Conservation (phyloP, 345 rosid genomes). For the Raphanus sativus region DNA sequence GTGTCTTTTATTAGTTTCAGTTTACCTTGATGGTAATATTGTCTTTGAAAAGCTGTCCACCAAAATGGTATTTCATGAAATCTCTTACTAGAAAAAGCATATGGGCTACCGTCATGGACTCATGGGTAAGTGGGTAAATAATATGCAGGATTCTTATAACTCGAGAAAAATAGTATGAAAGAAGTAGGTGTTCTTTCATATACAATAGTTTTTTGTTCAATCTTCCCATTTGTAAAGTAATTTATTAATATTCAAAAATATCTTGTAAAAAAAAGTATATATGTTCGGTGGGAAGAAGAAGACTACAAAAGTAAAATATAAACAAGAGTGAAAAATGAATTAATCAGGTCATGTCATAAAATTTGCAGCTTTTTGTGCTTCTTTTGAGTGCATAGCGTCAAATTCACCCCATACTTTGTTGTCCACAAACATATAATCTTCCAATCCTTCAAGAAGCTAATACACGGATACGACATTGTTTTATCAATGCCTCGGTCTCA, state of each 20-base stretch:
- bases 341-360: slow-evolving; percentile 23
- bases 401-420: slow-evolving; percentile 32
- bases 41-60: background rate
- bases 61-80: background rate
- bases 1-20: background rate
- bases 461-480: background rate
- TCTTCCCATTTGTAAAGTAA: background rate
- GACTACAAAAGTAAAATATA: background rate
- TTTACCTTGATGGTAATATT: background rate
- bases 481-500: background rate
- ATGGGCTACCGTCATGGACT: background rate
- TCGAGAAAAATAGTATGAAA: background rate
- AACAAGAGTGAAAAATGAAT: background rate
- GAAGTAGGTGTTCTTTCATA: background rate
- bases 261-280: background rate
- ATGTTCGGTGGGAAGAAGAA: background rate
- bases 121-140: background rate
- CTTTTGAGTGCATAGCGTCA: slow-evolving; percentile 39
- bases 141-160: background rate
- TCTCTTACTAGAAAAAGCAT: background rate
- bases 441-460: background rate
- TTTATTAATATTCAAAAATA: background rate
- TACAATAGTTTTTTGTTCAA: background rate
- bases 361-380: slow-evolving; percentile 36
- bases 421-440: slow-evolving; percentile 27